Evolutionary conservation across 23 red algal genomes (phyloP), one percentile per base, ranked within the genome.

Genomic region (Agarophyton chilense): DNA sequence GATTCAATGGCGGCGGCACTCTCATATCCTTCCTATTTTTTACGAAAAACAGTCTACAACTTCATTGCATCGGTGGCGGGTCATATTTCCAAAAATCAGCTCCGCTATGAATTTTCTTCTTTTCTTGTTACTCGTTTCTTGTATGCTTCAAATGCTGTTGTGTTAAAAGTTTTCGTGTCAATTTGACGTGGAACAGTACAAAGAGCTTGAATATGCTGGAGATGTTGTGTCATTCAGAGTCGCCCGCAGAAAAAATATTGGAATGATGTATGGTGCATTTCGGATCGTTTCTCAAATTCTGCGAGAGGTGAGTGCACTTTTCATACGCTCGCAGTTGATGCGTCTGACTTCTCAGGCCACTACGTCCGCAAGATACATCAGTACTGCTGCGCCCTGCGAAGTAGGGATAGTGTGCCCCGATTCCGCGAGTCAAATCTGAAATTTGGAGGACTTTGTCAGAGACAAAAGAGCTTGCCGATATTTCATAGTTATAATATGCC

Each of bases 71-170:
- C 45, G 24, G 41, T 52, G 58, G 54, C 74, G 17, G 17, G 12
- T 34, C 6, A 21, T 26, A 34, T 46, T 22, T 13, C 22, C 24
- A 79, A 26, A 18, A 79, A 45, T 43, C 21, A 44, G 34, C 17
- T 43, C 42, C 65, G 36, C 35, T 72, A 32, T 52, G 74, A 79
- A 17, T 32, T 79, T 26, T 18, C 17, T 10, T 17, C 41, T 19
- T 75, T 88, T 70, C 47, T 88, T 11, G 84, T 88, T 25, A 88
- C 67, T 43, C 63, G 71, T 12, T 88, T 76, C 49, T 67, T 88
- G 24, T 21, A 75, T n/a, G 65, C 68, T 26, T 26, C 43, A 24
- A 60, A 45, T 12, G 74, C 74, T 54, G 74, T 11, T 26, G 49
- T 79, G 17, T 28, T 79, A 21, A 79, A 79, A n/a, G 74, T 79